A percentile compares a stretch with the other conserved stretches of the same genome.
phyloP scores from a whole-genome alignment of 768 basidiomycete genomes.

The Calocera cornea region DNA sequence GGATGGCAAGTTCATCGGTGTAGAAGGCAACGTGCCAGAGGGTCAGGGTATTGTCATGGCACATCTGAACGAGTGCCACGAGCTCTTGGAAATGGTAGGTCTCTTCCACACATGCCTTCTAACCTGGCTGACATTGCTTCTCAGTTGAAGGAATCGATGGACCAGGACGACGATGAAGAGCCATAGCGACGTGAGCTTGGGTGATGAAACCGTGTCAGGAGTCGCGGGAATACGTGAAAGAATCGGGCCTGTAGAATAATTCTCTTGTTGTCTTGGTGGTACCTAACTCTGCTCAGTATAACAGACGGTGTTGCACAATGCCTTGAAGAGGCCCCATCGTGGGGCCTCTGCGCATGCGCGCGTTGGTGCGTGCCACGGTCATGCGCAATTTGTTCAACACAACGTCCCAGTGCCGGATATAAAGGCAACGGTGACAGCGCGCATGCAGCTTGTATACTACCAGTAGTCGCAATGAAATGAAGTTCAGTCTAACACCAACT shows the following conservation, averaged over 20 bases:
- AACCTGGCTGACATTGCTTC: not conserved
- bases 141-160: constrained; percentile 74
- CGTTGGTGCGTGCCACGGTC: too few species aligned
- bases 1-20: constrained; percentile 85
- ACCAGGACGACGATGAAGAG: constrained; percentile 40
- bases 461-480: too few species aligned
- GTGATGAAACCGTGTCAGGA: constrained; percentile 1
- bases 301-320: not conserved
- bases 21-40: constrained; percentile 82
- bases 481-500: too few species aligned
- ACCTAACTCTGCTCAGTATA: not conserved
- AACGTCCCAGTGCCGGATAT: too few species aligned
- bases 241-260: not conserved
- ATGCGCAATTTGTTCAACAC: too few species aligned
- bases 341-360: too few species aligned
- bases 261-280: not conserved
- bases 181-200: not conserved
- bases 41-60: constrained; percentile 95
- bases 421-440: too few species aligned
- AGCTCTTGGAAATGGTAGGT: constrained; percentile 82
- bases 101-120: not conserved
- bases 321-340: not conserved
- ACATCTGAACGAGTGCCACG: constrained; percentile 91
- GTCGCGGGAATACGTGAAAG: constrained; percentile 8
- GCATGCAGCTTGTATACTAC: too few species aligned